phyloP scores from a whole-genome alignment of 2,329 filamentous ascomycete genomes.

The Colletotrichum sidae region DNA sequence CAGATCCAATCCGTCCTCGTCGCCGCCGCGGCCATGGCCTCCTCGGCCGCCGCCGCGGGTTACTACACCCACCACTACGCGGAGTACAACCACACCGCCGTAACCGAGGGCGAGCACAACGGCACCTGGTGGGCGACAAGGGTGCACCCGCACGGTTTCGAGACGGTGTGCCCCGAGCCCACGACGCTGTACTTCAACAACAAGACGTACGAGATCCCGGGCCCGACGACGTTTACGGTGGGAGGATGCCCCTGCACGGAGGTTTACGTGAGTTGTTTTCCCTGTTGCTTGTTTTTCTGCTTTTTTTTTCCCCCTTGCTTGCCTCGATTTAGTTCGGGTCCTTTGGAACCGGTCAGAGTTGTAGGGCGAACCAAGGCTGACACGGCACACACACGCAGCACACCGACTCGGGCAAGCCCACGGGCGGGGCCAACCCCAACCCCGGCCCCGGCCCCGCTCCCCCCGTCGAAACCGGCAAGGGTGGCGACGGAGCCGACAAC shows the following conservation, averaged over 20 bases:
- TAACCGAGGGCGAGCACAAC: slow-evolving; percentile 39
- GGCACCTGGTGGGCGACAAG: slow-evolving; percentile 42
- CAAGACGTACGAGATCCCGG: slow-evolving; percentile 65
- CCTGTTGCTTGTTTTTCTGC: neutral
- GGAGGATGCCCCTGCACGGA: slow-evolving; percentile 65
- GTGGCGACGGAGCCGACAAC: too few species aligned
- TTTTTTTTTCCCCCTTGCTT: too few species aligned
- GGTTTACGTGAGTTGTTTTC: slow-evolving; percentile 18
- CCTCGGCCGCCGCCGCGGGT: slow-evolving; percentile 4
- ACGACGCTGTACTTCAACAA: slow-evolving; percentile 49
- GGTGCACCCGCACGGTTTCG: slow-evolving; percentile 48
- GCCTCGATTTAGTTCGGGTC: too few species aligned
- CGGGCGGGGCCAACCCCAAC: too few species aligned
- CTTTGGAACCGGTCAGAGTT: too few species aligned
- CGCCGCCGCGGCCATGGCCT: slow-evolving; percentile 39
- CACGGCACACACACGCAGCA: too few species aligned
- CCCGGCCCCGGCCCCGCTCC: neutral
- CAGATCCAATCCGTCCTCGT: slow-evolving; percentile 44
- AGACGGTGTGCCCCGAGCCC: slow-evolving; percentile 58
- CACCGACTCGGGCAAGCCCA: too few species aligned
- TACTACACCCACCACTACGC: slow-evolving; percentile 20
- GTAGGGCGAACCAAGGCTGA: neutral
- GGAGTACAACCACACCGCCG: slow-evolving; percentile 41
- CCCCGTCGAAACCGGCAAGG: too few species aligned
- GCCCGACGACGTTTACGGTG: slow-evolving; percentile 66